phyloP scores from a whole-genome alignment of 2,329 filamentous ascomycete genomes.

The Lasiodiplodia theobromae region DNA sequence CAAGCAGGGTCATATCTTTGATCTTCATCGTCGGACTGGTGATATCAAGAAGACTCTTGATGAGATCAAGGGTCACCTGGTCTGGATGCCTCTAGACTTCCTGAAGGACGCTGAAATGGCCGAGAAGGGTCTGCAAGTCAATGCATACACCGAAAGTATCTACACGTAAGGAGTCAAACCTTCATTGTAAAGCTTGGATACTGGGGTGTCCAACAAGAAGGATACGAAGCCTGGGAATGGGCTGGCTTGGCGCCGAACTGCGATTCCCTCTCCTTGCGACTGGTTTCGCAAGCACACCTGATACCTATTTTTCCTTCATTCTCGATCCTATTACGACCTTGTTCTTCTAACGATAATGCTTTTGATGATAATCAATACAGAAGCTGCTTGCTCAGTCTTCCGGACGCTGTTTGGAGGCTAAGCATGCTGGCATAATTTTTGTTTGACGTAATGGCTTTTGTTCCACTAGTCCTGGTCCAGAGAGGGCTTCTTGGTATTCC shows the following conservation, averaged over 20 bases:
- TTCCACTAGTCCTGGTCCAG: too few species aligned
- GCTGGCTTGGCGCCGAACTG: not conserved
- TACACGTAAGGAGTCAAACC: slow-evolving; percentile 64
- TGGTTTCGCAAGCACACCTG: not conserved
- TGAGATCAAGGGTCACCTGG: slow-evolving; percentile 83
- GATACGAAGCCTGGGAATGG: too few species aligned
- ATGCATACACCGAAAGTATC: slow-evolving; percentile 85
- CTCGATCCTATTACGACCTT: not conserved
- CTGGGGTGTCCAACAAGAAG: not conserved
- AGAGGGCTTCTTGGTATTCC: too few species aligned
- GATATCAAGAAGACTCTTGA: slow-evolving; percentile 79
- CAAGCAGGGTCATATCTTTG: slow-evolving; percentile 87
- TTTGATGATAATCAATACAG: not conserved
- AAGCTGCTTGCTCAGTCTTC: not conserved
- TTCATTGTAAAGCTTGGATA: not conserved
- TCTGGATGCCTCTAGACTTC: slow-evolving; percentile 95
- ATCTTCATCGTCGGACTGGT: slow-evolving; percentile 67
- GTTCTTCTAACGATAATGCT: not conserved
- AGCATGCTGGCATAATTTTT: not conserved
- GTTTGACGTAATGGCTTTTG: not conserved
- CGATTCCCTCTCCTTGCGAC: not conserved
- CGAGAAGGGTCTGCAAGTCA: slow-evolving; percentile 85
- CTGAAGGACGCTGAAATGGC: slow-evolving; percentile 86
- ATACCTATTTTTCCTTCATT: slow-evolving; percentile 5
- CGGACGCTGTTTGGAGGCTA: not conserved